phyloP scores from a whole-genome alignment of 148 eudicot genomes.

The Rhododendron williamsianum region DNA sequence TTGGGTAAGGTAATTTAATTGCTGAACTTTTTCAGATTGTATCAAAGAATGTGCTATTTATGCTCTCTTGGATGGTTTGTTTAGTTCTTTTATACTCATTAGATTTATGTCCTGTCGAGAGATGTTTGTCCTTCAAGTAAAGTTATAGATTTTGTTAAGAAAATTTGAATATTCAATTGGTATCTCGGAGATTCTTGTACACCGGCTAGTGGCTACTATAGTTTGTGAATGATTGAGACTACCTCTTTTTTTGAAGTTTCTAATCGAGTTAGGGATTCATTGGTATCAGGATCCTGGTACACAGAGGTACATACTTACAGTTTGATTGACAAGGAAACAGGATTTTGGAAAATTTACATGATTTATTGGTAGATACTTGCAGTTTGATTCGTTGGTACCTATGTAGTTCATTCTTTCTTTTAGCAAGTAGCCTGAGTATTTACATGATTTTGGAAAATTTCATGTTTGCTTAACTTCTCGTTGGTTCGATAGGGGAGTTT shows the following conservation, averaged over 20 bases:
- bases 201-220: not conserved
- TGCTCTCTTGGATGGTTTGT: not conserved
- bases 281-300: not conserved
- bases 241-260: not conserved
- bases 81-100: not conserved
- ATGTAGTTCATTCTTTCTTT: not conserved
- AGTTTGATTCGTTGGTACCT: not conserved
- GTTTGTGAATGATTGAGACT: not conserved
- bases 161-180: not conserved
- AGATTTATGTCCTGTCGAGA: not conserved
- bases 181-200: not conserved
- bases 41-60: not conserved
- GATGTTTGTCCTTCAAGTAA: not conserved
- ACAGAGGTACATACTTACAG: not conserved
- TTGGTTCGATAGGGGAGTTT: slow-evolving; percentile 9
- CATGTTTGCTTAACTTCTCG: not conserved
- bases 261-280: not conserved
- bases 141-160: not conserved
- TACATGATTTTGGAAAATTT: not conserved
- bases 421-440: not conserved
- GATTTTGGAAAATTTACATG: too few relatives aligned
- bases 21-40: not conserved
- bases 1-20: not conserved
- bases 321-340: not conserved
- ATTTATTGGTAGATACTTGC: not conserved